Evolutionary conservation across 2,329 filamentous ascomycete genomes (phyloP), one percentile per base, ranked within the genome.

Genomic region (Ceratocystis albifundus): DNA sequence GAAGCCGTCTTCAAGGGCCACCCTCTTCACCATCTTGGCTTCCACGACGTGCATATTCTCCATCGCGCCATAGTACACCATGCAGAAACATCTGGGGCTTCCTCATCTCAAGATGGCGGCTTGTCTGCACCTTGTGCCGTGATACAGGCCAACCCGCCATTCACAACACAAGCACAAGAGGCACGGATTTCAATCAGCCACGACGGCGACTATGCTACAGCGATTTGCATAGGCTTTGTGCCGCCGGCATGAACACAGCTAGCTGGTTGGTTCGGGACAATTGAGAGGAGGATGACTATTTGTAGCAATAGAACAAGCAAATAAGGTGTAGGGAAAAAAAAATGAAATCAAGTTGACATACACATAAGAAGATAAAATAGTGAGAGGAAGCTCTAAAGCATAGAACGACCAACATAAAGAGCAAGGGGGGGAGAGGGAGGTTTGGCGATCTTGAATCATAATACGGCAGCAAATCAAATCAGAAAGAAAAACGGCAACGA

Each of bases 181-280:
- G 90, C 86, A 15, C 79, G 83, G 71, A 73, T 96, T 57, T 93
- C 88, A 68, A 95, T 96, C 71, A 94, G 88, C 71, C 92, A 96
- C 74, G 92, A 96, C 74, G 86, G 84, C 1, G 87, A 90, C 6
- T 96, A 91, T 75, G 90, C 90, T 8, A 86, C 82, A 22, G 88
- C 88, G 5, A 79, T 87, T 0, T 88, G 86, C 69, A 69, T 90
- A 44, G 84, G 82, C 1, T 69, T 69, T 36, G 59, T 53, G 15
- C 57, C 41, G 50, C 20, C 32, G 15, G 4, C 25, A 28, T 12
- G 22, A 48, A 8, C 30, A 30, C 8, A 25, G 20, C 15, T 15
- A 1, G 36, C 2, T 41, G 4, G 36, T 41, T 2, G 10, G 36
- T 15, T 41, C 36, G 15, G 12, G 36, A 15, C 28, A 1, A 46